Conservation (phyloP, 306 rosid genomes). For the Purshia tridentata region DNA sequence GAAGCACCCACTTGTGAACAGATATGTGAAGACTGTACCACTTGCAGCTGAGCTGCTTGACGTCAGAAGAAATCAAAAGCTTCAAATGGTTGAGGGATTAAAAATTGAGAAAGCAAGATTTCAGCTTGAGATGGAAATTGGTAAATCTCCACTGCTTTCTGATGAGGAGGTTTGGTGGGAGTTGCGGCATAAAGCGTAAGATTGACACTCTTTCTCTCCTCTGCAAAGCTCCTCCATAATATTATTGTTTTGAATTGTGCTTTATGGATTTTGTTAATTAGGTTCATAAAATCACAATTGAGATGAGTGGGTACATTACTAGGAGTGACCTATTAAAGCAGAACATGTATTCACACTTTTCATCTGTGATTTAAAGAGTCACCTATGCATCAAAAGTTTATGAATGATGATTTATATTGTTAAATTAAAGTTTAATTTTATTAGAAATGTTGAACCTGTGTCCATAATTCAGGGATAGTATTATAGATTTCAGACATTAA, state of each 20-base stretch:
- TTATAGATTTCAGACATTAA: conserved; percentile 17
- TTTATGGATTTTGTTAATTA: neutral
- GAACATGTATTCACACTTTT: neutral
- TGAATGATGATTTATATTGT: neutral
- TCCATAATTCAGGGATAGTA: neutral
- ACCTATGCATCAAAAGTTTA: neutral
- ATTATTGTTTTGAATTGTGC: neutral
- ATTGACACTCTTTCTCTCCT: conserved; percentile 8
- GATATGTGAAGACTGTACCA: conserved; percentile 94
- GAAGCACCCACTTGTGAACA: conserved; percentile 30
- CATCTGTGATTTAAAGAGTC: too few species aligned
- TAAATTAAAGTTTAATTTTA: neutral
- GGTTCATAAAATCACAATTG: neutral
- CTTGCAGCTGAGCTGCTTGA: conserved; percentile 93
- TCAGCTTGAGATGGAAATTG: conserved; percentile 85
- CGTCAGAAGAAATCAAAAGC: conserved; percentile 86
- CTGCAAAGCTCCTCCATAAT: neutral
- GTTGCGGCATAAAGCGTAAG: conserved; percentile 80
- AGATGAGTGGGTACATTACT: neutral
- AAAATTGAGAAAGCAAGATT: conserved; percentile 64
- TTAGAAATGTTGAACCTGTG: neutral
- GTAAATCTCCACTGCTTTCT: conserved; percentile 91
- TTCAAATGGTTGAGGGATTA: conserved; percentile 69
- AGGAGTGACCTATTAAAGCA: too few species aligned
- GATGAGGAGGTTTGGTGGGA: conserved; percentile 92